phyloP scores from a whole-genome alignment of 768 basidiomycete genomes.

The Leccinum obscurum region DNA sequence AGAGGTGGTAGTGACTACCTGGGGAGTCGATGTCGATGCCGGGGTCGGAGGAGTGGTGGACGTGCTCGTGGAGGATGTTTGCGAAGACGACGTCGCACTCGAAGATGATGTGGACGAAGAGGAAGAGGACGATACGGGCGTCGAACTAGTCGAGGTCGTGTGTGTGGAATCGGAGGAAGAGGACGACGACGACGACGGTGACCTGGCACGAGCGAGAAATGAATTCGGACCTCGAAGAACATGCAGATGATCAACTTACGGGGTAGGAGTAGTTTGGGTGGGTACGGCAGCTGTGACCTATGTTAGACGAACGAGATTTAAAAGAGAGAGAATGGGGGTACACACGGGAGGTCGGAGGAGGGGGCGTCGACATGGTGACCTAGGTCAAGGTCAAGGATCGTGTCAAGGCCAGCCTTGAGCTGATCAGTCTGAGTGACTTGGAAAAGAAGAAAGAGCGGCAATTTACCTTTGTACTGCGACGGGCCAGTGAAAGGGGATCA shows the following conservation, averaged over 20 bases:
- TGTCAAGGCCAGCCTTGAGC: conserved; percentile 5
- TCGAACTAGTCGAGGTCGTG: conserved; percentile 6
- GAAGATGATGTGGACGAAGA: not conserved
- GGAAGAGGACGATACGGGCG: not conserved
- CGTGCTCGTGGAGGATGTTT: conserved; percentile 2
- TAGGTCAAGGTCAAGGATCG: not conserved
- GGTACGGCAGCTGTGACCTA: not conserved
- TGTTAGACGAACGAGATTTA: not conserved
- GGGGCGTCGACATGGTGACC: conserved; percentile 7
- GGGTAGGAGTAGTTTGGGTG: rapidly evolving
- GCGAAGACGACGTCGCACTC: not conserved
- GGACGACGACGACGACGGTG: not conserved
- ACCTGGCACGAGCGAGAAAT: not conserved
- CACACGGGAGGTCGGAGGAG: conserved; percentile 2
- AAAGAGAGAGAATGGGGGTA: not conserved
- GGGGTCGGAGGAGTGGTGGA: not conserved
- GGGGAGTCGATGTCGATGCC: not conserved
- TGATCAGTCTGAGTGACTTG: not conserved
- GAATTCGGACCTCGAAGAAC: not conserved
- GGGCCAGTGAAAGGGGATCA: not conserved
- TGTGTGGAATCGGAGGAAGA: not conserved
- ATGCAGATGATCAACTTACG: conserved; percentile 9
- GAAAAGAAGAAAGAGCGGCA: not conserved
- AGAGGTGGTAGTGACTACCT: conserved; percentile 10
- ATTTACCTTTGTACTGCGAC: conserved; percentile 8